These are phyloP conservation scores for Penstemon eatonii DNA, from an alignment of 257 asterid genomes.

Conservation along the genomic window DNA sequence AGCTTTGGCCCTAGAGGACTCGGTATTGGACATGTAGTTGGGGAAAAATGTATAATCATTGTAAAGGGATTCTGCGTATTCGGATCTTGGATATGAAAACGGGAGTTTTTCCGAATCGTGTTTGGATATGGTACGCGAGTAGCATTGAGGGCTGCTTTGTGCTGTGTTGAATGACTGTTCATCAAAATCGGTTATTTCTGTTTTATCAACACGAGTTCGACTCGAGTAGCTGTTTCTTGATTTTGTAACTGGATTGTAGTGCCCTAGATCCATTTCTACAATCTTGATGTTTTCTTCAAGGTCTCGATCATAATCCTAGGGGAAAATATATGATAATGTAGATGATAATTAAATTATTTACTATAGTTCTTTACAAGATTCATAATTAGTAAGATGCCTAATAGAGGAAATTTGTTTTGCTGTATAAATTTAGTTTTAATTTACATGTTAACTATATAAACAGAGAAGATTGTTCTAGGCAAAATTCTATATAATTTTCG, in stretches of 20 bases:
- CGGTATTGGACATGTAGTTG: slow-evolving; percentile 71
- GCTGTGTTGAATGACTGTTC: slow-evolving; percentile 56
- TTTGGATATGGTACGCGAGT: slow-evolving; percentile 46
- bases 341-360: too few relatives aligned
- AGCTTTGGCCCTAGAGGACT: slow-evolving; percentile 67
- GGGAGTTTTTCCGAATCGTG: slow-evolving; percentile 47
- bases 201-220: slow-evolving; percentile 41
- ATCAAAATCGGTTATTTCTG: slow-evolving; percentile 56
- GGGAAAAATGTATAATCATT: slow-evolving; percentile 59
- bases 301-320: slow-evolving; percentile 51
- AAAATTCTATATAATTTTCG: too few relatives aligned
- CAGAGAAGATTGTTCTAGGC: too few relatives aligned
- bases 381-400: too few relatives aligned
- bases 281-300: slow-evolving; percentile 85
- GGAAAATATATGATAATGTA: too few relatives aligned
- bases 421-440: too few relatives aligned
- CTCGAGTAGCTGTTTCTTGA: slow-evolving; percentile 67
- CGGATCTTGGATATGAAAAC: slow-evolving; percentile 40
- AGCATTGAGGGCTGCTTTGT: slow-evolving; percentile 81
- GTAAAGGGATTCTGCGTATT: slow-evolving; percentile 47
- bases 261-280: slow-evolving; percentile 83
- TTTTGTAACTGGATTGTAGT: slow-evolving; percentile 48
- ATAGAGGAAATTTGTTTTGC: too few relatives aligned
- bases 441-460: too few relatives aligned
- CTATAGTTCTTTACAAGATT: too few relatives aligned